Percentiles rank a stretch among this genome's conserved stretches.
Evolutionary conservation across 2,329 filamentous ascomycete species (phyloP).

Genomic region (Ophiosphaerella herpotricha): DNA sequence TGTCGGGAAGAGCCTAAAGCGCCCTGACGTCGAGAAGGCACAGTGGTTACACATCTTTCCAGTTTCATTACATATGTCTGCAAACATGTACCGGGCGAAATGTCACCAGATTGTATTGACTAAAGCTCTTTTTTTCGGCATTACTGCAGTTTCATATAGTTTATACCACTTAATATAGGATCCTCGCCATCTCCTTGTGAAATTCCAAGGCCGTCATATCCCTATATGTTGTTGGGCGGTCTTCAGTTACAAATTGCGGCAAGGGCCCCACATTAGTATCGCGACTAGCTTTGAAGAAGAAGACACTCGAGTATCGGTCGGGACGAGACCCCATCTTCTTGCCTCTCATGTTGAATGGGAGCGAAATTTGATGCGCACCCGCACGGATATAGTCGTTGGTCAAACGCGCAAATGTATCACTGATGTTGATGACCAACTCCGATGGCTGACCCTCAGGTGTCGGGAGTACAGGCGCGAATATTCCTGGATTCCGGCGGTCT

Average conservation of each 20-base stretch:
- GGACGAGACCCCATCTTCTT: no score
- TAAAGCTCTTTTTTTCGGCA: no score
- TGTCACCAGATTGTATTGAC: no score
- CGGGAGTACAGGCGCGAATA: background rate
- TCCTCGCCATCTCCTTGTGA: background rate
- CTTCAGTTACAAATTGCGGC: background rate
- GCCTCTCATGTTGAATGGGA: background rate
- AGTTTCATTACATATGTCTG: no score
- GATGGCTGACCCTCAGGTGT: background rate
- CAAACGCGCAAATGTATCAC: background rate
- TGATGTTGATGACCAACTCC: background rate
- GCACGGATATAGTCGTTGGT: constrained; percentile 2
- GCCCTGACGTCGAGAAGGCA: no score
- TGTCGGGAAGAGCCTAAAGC: no score
- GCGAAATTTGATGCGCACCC: constrained; percentile 1
- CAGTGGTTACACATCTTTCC: no score
- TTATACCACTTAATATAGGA: no score
- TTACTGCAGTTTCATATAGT: no score
- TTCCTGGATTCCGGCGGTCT: constrained; percentile 52
- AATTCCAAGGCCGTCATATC: background rate
- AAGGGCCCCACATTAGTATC: background rate
- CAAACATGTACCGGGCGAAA: no score
- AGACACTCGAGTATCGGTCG: background rate
- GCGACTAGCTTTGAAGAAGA: background rate
- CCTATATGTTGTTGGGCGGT: background rate